Base-by-base conservation (phyloP, 192 early-diverging fungal genomes). In the Fimicolochytrium jonesii region DNA sequence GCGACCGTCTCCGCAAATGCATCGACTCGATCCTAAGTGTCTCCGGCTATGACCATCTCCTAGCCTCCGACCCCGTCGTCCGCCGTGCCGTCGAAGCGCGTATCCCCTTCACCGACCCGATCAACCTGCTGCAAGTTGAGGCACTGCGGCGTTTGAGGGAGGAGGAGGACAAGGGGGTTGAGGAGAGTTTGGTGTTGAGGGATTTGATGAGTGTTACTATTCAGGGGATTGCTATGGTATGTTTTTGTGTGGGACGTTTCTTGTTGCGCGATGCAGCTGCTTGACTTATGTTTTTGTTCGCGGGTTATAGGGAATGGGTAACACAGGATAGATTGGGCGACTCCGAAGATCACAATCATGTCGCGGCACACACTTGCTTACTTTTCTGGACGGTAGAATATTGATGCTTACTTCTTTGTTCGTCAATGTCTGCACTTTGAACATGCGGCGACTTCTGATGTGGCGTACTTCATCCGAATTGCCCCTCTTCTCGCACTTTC, bases 41-140 rank as follows among this genome's bases (percentile, higher is more conserved):
- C 22, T 31, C 59, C 23, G 11, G 36, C 20, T 18, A 41, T 11
- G 53, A 67, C 47, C 48, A 61, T 9, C 39, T 72, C 17, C 53
- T 72, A 0, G 58, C 44, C 0, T 51, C 43, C 29, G 70, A 72
- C 60, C 70, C 70, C 34, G 70, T 72, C 50, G 70, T 72, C 10
- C 54, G 54, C 13, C 70, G 70, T 51, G 70, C 70, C 11, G 51
- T 72, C 15, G 66, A 72, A 32, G 50, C 70, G 2, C 70, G 70
- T 15, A 25, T 68, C 2, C 70, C 70, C 10, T 72, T 72, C 56
- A 63, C 56, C 20, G 60, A 67, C 39, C 66, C 66, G 2, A 50
- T 72, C 31, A 67, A 72, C 53, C 34, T 55, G 31, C 18, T 55
- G 53, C 53, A 55, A 37, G 70, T 61, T 20, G 65, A 72, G 32